These are phyloP conservation scores for Oehlia diaphana DNA, from an alignment of 192 early-diverging fungal species.

Conservation along the genomic window DNA sequence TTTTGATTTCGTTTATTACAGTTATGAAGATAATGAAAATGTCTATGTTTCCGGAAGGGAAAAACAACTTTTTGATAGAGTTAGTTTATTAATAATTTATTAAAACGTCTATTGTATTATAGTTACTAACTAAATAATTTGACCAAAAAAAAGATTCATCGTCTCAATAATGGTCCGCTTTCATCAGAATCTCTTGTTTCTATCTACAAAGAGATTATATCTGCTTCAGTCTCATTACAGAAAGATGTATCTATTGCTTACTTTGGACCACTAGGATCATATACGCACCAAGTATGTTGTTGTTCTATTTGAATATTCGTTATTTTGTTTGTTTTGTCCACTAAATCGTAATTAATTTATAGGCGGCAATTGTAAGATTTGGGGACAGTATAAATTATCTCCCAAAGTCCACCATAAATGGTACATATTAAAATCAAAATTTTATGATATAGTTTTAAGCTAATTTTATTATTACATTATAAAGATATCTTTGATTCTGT, in stretches of 20 bases:
- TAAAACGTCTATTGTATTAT: too few species aligned
- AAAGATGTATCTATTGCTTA: conserved; percentile 81
- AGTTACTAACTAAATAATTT: too few species aligned
- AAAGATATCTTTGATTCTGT: conserved; percentile 80
- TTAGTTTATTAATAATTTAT: too few species aligned
- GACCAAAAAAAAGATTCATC: too few species aligned
- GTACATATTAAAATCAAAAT: conserved; percentile 1
- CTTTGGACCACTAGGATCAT: conserved; percentile 88
- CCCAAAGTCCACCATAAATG: conserved; percentile 59
- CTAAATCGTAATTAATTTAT: neutral
- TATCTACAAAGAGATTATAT: neutral
- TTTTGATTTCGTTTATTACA: too few species aligned
- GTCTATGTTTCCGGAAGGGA: too few species aligned
- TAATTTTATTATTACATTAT: neutral
- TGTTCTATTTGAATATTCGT: neutral
- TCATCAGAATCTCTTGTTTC: too few species aligned
- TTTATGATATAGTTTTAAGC: neutral
- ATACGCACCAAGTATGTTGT: conserved; percentile 75
- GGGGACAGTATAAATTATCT: conserved; percentile 77
- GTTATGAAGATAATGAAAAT: too few species aligned
- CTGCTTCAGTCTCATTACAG: conserved; percentile 52
- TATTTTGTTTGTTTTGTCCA: neutral
- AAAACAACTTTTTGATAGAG: too few species aligned
- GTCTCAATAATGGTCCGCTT: too few species aligned
- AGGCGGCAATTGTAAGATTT: conserved; percentile 57